phyloP scores from a whole-genome alignment of 2,329 filamentous ascomycete genomes.

The Aureobasidium zeae region DNA sequence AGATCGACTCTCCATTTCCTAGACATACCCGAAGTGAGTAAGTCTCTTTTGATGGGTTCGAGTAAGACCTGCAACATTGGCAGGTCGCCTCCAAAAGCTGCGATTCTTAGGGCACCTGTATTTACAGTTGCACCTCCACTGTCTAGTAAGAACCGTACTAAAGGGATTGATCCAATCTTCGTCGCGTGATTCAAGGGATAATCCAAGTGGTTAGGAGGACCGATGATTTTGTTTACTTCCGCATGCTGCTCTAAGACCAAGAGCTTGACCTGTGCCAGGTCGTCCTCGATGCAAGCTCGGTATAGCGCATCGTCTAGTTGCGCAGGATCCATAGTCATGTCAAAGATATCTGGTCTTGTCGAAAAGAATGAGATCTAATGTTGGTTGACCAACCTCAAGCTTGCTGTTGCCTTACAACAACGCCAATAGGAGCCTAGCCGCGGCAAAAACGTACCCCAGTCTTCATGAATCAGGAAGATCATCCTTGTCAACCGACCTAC shows the following conservation, averaged over 20 bases:
- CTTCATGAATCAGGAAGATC: too few species aligned
- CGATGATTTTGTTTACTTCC: constrained; percentile 4
- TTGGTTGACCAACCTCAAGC: too few species aligned
- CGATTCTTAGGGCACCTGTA: background rate
- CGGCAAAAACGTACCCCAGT: too few species aligned
- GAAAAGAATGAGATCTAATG: too few species aligned
- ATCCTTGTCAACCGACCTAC: too few species aligned
- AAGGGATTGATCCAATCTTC: constrained; percentile 1
- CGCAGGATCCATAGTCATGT: constrained; percentile 1
- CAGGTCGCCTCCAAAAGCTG: constrained; percentile 6
- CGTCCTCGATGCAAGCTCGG: constrained; percentile 1
- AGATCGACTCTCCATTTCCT: constrained; percentile 11
- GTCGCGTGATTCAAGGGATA: constrained; percentile 3
- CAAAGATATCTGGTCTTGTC: too few species aligned
- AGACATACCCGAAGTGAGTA: constrained; percentile 4
- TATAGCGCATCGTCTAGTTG: constrained; percentile 7
- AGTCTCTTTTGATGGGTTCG: constrained; percentile 6
- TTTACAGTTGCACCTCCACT: constrained; percentile 1
- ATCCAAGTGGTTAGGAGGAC: constrained; percentile 4
- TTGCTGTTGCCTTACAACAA: too few species aligned
- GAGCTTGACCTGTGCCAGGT: constrained; percentile 2
- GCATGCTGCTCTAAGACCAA: background rate
- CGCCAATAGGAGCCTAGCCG: too few species aligned
- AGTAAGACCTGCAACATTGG: constrained; percentile 11
- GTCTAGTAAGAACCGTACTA: constrained; percentile 10